Conservation (phyloP, 2,329 filamentous ascomycete species). For the Exophiala sideris region DNA sequence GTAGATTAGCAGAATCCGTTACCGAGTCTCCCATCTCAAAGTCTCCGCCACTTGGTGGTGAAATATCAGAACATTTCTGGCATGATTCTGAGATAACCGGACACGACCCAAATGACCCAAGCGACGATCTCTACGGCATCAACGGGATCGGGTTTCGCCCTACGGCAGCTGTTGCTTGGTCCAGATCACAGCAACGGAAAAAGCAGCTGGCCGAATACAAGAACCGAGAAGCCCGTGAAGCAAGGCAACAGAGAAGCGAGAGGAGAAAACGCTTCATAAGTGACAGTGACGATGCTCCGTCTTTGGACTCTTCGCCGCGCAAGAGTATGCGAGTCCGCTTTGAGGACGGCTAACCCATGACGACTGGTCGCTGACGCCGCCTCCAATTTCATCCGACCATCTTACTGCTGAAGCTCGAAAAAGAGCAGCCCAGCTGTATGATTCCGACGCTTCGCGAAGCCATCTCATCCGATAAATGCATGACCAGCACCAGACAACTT, state of each 20-base stretch:
- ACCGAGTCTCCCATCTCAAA: constrained; percentile 10
- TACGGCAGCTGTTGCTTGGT: constrained; percentile 57
- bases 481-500: constrained; percentile 11
- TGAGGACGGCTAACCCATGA: constrained; percentile 16
- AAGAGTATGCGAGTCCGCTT: constrained; percentile 25
- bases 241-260: constrained; percentile 55
- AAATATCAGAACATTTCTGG: constrained; percentile 44
- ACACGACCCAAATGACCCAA: constrained; percentile 54
- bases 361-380: not conserved
- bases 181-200: constrained; percentile 53
- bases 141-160: constrained; percentile 64
- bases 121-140: constrained; percentile 61
- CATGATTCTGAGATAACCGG: constrained; percentile 62
- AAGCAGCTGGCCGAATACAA: constrained; percentile 61
- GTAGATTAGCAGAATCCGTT: not conserved
- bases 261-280: constrained; percentile 36
- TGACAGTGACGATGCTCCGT: constrained; percentile 12
- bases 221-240: constrained; percentile 56
- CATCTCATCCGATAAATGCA: constrained; percentile 21
- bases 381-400: not conserved
- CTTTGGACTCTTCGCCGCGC: constrained; percentile 23
- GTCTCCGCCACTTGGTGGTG: constrained; percentile 35
- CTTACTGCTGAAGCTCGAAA: not conserved
- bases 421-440: not conserved
- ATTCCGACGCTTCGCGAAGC: not conserved